These are phyloP conservation scores for Oryza rufipogon DNA, from an alignment of 176 grass and related monocot species.

Conservation along the genomic window DNA sequence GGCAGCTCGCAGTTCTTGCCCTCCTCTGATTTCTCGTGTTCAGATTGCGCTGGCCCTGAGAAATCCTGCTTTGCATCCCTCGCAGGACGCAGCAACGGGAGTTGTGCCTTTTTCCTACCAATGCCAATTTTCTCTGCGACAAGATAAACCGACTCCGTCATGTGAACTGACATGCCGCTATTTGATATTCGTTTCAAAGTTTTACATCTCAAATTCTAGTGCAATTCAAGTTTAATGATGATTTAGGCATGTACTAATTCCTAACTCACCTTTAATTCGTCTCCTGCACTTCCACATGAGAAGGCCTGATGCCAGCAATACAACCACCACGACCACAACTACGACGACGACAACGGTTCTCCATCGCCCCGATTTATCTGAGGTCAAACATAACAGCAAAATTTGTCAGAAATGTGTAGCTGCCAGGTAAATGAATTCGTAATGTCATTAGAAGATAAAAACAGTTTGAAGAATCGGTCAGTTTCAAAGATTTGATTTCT, in stretches of 20 bases:
- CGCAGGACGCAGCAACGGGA: background rate
- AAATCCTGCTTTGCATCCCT: slow-evolving; percentile 34
- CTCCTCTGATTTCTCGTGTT: slow-evolving; percentile 47
- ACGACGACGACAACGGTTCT: background rate
- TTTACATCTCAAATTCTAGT: background rate
- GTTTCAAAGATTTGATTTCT: background rate
- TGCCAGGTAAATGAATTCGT: background rate
- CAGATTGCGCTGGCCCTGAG: slow-evolving; percentile 44
- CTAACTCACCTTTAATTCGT: slow-evolving; percentile 49
- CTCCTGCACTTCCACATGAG: slow-evolving; percentile 53
- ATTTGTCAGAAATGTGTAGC: background rate
- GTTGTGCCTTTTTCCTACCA: background rate
- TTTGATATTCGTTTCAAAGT: background rate
- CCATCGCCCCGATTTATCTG: slow-evolving; percentile 30
- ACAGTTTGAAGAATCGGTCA: background rate
- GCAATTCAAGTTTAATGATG: background rate
- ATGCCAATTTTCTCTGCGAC: slow-evolving; percentile 41
- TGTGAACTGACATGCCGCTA: background rate
- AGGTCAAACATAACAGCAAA: background rate
- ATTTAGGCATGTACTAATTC: background rate
- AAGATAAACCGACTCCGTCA: background rate
- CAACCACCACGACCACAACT: slow-evolving; percentile 15
- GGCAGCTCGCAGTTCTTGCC: slow-evolving; percentile 64
- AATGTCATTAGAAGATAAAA: background rate
- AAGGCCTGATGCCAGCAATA: slow-evolving; percentile 37